Base-by-base conservation (phyloP, 805 yeast species). In the Cyberlindnera sargentensis region DNA sequence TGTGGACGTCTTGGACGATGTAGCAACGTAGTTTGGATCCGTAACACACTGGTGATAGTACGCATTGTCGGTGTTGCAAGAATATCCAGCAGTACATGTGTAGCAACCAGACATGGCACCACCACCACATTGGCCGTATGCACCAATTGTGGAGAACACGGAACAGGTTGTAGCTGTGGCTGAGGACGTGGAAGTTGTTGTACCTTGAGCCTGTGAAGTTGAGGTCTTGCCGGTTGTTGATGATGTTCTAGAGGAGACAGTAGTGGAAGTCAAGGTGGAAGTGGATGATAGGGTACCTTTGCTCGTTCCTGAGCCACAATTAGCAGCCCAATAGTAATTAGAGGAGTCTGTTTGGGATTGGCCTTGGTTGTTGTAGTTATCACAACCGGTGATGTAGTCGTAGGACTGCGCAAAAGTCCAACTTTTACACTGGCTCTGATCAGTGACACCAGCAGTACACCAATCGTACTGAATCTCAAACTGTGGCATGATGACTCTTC, bases 381-480 rank as follows among this genome's bases (percentile, higher is more conserved):
- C 31, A 37, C 60, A 55, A 24, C 57, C 57, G 3, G 51, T 49
- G 36, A 40, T 47, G 43, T 54, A 48, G 29, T 54, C 57, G 36
- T 55, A 57, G 8, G 60, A 52, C 7, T 29, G 33, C 4, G 40
- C 51, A 34, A 48, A 57, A 1, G 28, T 36, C 58, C 60, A 55
- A 1, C 15, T 31, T 25, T 37, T 29, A 37, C 61, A 55, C 39
- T 50, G 53, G 7, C 47, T 20, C 31, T 39, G 9, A 31, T 51
- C 53, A 24, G 49, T 40, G 5, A 50, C 56, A 40, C 55, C 56
- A n/a, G 58, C 47, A 8, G 49, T 15, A 41, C 58, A 52, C 59
- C 61, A 56, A 25, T 56, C 58, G 34, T 35, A 55, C 40, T 56
- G 58, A 20, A 56, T 52, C 34, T 48, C 45, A 37, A 41, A 52